These are phyloP conservation scores for Hemileia vastatrix DNA, from an alignment of 1,284 basidiomycete genomes.

Conservation along the genomic window DNA sequence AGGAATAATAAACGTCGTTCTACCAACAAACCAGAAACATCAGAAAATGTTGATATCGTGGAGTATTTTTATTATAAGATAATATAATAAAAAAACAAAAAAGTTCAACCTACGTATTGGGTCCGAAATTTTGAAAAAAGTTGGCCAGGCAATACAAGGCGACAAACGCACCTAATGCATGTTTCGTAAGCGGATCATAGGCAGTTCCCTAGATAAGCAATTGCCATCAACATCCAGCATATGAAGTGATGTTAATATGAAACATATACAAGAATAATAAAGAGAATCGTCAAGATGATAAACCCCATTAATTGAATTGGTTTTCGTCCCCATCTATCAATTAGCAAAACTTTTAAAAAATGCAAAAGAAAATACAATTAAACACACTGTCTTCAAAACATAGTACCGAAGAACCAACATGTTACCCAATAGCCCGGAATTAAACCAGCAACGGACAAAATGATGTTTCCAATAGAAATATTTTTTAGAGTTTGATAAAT, in stretches of 20 bases:
- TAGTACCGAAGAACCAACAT: conserved; percentile 32
- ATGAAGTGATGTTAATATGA: conserved; percentile 54
- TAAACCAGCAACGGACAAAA: conserved; percentile 56
- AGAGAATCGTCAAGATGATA: conserved; percentile 57
- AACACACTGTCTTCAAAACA: background rate
- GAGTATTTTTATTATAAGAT: no score
- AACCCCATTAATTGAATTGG: conserved; percentile 72
- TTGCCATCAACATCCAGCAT: conserved; percentile 58
- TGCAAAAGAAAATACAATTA: background rate
- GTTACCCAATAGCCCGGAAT: conserved; percentile 66
- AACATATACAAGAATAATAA: conserved; percentile 53
- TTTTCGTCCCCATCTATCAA: conserved; percentile 63
- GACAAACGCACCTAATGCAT: conserved; percentile 48
- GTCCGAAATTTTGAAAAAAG: conserved; percentile 48
- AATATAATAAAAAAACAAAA: background rate
- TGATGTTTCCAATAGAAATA: conserved; percentile 51
- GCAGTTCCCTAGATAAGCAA: conserved; percentile 35
- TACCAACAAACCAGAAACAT: background rate
- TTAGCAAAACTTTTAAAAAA: conserved; percentile 29
- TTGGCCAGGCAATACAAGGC: conserved; percentile 51
- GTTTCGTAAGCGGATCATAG: conserved; percentile 51
- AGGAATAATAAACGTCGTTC: conserved; percentile 17
- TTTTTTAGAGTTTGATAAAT: conserved; percentile 47
- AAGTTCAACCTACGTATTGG: conserved; percentile 1
- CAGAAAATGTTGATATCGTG: background rate